phyloP scores from a whole-genome alignment of 2,329 filamentous ascomycete species.

The Acarospora socialis region DNA sequence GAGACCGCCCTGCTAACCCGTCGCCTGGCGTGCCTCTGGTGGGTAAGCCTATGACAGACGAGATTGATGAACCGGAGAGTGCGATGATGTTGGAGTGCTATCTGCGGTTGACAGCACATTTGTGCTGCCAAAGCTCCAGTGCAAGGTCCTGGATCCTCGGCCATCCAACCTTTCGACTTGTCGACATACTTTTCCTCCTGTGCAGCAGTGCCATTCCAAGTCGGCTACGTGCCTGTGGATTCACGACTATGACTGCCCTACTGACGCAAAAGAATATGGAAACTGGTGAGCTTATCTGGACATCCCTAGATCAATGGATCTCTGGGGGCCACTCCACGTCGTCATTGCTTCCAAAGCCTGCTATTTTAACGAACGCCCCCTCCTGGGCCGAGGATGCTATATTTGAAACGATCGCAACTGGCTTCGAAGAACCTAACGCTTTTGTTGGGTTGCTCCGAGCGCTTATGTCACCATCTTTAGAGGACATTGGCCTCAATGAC shows the following conservation, averaged over 20 bases:
- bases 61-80: conserved; percentile 80
- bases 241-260: conserved; percentile 61
- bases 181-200: conserved; percentile 62
- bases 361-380: conserved; percentile 26
- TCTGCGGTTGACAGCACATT: conserved; percentile 69
- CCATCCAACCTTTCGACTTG: conserved; percentile 51
- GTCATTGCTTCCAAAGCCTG: conserved; percentile 32
- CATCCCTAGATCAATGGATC: conserved; percentile 64
- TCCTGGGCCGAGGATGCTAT: conserved; percentile 43
- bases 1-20: conserved; percentile 49
- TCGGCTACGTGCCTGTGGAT: conserved; percentile 69
- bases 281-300: conserved; percentile 65
- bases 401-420: conserved; percentile 58
- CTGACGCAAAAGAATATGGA: conserved; percentile 57
- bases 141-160: conserved; percentile 63
- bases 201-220: conserved; percentile 63
- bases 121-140: conserved; percentile 57
- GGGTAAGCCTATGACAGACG: conserved; percentile 47
- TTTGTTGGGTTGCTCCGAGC: conserved; percentile 66
- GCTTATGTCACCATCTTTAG: conserved; percentile 52
- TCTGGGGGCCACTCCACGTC: conserved; percentile 35
- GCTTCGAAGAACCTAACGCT: conserved; percentile 73
- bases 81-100: conserved; percentile 96
- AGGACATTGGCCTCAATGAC: conserved; percentile 52
- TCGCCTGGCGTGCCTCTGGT: conserved; percentile 42